Conservation (phyloP, 768 basidiomycete genomes). For the Lyophyllum semitale region DNA sequence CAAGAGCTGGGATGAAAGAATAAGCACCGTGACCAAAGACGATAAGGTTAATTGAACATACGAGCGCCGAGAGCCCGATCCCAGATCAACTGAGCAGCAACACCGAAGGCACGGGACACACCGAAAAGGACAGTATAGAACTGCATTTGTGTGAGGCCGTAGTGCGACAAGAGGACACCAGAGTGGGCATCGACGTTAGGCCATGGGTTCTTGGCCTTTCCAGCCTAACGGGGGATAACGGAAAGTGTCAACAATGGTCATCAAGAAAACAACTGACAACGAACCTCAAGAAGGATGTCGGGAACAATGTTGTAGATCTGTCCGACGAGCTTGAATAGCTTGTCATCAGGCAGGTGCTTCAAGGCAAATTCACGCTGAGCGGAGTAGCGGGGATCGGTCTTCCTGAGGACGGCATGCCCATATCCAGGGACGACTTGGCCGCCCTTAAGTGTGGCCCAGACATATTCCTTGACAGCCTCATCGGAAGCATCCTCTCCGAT, state of each 20-base stretch:
- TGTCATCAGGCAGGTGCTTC: conserved; percentile 83
- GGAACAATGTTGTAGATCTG: conserved; percentile 90
- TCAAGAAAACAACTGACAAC: neutral
- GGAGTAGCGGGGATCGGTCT: conserved; percentile 91
- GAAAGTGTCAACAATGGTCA: neutral
- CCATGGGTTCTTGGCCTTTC: conserved; percentile 93
- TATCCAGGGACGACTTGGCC: conserved; percentile 96
- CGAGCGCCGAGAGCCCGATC: conserved; percentile 91
- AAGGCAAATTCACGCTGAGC: conserved; percentile 89
- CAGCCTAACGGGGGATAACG: conserved; percentile 50
- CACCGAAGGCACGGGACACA: conserved; percentile 93
- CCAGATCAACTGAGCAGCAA: conserved; percentile 89
- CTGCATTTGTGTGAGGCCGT: conserved; percentile 87
- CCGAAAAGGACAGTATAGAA: conserved; percentile 98
- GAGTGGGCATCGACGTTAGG: conserved; percentile 99
- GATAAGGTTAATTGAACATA: conserved; percentile 39
- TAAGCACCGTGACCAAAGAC: neutral
- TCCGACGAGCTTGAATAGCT: conserved; percentile 92
- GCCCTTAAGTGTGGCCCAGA: conserved; percentile 91
- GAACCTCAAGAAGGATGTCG: conserved; percentile 81
- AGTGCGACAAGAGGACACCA: conserved; percentile 83
- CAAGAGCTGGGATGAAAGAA: conserved; percentile 56
- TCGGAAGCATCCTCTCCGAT: conserved; percentile 86
- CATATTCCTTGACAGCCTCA: conserved; percentile 88
- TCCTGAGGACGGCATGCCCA: conserved; percentile 83